These are phyloP conservation scores for Claviceps sp. DNA, from an alignment of 2,329 filamentous ascomycete genomes.

Conservation along the genomic window DNA sequence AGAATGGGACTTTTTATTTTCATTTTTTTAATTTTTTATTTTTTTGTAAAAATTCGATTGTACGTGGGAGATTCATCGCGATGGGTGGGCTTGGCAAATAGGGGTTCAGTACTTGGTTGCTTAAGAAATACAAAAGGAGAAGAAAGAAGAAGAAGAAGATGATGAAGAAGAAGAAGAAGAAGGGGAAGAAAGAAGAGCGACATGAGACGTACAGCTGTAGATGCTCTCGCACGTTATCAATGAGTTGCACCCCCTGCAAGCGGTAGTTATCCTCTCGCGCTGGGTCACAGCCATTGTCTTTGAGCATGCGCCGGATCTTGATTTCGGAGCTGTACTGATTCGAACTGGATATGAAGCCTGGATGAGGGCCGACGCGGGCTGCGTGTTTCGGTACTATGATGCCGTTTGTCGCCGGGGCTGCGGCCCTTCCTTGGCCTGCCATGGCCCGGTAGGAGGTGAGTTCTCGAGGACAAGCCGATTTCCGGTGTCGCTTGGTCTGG, in stretches of 20 bases:
- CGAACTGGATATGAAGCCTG: slow-evolving; percentile 35
- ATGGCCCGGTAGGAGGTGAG: not conserved
- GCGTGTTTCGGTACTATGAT: slow-evolving; percentile 1
- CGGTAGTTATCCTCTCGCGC: slow-evolving; percentile 69
- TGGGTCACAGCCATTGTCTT: slow-evolving; percentile 56
- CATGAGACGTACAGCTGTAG: slow-evolving; percentile 54
- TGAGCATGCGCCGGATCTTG: slow-evolving; percentile 60
- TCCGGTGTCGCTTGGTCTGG: not conserved
- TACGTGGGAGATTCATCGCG: not conserved
- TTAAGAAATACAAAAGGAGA: not conserved
- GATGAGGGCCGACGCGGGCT: slow-evolving; percentile 24
- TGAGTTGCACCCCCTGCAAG: slow-evolving; percentile 76
- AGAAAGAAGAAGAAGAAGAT: not conserved
- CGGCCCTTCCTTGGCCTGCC: slow-evolving; percentile 2
- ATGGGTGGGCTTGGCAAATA: not conserved
- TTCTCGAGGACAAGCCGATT: not conserved
- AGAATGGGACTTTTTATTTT: not conserved
- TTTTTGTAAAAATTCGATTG: not conserved
- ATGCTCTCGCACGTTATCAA: slow-evolving; percentile 68
- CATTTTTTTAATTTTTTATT: not conserved
- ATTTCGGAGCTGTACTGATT: slow-evolving; percentile 73
- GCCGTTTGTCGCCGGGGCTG: slow-evolving; percentile 7
- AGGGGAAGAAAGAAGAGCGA: not conserved
- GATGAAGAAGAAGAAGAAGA: not conserved
- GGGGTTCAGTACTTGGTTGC: not conserved